A percentile compares a stretch with the other conserved stretches of the same genome.
Conservation (phyloP, 257 asterid species). For the Coffea canephora region DNA sequence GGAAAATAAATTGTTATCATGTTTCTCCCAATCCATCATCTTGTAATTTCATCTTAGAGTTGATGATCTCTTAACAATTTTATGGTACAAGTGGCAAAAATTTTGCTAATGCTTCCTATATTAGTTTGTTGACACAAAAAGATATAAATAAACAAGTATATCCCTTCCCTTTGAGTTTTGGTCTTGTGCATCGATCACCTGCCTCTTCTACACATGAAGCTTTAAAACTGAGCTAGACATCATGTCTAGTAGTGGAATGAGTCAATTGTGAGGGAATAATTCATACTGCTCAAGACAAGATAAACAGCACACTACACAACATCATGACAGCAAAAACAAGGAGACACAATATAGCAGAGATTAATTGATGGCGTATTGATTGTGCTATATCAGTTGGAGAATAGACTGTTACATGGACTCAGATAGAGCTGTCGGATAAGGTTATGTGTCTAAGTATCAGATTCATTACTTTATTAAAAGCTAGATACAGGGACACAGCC, state of each 20-base stretch:
- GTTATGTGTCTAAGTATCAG: no score
- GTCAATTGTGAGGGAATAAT: neutral
- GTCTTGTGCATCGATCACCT: neutral
- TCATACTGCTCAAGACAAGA: neutral
- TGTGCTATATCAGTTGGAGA: neutral
- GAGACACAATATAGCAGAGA: neutral
- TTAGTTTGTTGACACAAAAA: no score
- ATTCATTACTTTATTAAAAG: no score
- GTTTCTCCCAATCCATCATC: neutral
- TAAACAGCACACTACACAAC: neutral
- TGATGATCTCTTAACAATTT: neutral
- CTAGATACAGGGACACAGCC: no score
- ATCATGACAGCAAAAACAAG: neutral
- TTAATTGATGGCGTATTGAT: neutral
- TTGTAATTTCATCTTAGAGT: neutral
- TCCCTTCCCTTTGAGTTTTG: neutral
- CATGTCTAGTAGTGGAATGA: neutral
- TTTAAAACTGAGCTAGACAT: neutral
- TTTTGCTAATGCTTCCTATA: neutral
- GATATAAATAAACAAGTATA: neutral
- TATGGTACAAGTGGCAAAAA: neutral
- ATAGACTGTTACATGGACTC: no score
- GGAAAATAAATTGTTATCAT: neutral
- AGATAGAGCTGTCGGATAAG: no score
- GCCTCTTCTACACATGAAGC: neutral